phyloP scores from a whole-genome alignment of 805 yeast species.

The Groenewaldozyma tartarivorans region DNA sequence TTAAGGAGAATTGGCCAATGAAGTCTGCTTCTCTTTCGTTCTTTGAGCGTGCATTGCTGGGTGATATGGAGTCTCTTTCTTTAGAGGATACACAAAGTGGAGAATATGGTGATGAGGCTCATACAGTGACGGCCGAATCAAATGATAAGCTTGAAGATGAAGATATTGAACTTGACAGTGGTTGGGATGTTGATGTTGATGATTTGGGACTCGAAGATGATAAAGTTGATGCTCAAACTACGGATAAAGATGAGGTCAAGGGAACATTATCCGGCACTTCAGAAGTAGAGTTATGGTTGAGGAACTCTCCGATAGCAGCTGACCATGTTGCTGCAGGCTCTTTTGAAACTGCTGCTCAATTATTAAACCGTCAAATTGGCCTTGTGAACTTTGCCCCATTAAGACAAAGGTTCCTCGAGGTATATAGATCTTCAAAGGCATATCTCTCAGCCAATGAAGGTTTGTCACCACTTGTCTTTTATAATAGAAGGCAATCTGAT shows the following conservation, averaged over 20 bases:
- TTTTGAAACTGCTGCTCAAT: slow-evolving; percentile 90
- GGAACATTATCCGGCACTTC: slow-evolving; percentile 35
- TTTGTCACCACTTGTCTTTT: slow-evolving; percentile 59
- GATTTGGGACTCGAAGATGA: slow-evolving; percentile 46
- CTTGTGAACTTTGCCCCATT: slow-evolving; percentile 81
- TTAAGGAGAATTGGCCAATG: slow-evolving; percentile 68
- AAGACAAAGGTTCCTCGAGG: slow-evolving; percentile 70
- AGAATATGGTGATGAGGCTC: slow-evolving; percentile 14
- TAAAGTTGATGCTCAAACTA: slow-evolving; percentile 27
- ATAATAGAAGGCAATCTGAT: slow-evolving; percentile 48
- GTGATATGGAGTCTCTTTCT: slow-evolving; percentile 59
- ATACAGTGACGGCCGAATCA: slow-evolving; percentile 16
- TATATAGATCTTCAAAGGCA: slow-evolving; percentile 71
- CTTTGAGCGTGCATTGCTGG: slow-evolving; percentile 77
- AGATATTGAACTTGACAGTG: slow-evolving; percentile 63
- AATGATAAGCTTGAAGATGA: slow-evolving; percentile 21
- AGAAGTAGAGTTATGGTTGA: slow-evolving; percentile 74
- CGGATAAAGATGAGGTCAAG: slow-evolving; percentile 17
- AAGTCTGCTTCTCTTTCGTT: slow-evolving; percentile 61
- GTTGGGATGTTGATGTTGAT: slow-evolving; percentile 48
- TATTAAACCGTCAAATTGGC: slow-evolving; percentile 84
- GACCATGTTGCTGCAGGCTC: slow-evolving; percentile 94
- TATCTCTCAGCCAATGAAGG: slow-evolving; percentile 67
- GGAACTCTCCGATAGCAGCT: slow-evolving; percentile 83
- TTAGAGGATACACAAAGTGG: slow-evolving; percentile 30